Conservation (phyloP, 768 basidiomycete genomes). For the Tylopilus rubrobrunneus region DNA sequence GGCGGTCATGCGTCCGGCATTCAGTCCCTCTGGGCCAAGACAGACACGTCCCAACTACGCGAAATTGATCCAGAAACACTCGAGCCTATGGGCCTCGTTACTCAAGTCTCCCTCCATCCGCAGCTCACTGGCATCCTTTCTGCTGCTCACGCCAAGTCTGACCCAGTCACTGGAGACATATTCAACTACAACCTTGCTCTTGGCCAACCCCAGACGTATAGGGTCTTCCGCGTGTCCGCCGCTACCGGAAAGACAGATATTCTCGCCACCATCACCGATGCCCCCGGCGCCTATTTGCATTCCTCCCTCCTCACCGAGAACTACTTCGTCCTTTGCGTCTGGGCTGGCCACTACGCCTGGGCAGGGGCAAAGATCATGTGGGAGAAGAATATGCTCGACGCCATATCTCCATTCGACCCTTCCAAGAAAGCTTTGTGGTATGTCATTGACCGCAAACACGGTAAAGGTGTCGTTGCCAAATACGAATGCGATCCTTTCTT, state of each 20-base stretch:
- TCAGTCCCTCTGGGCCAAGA: constrained; percentile 30
- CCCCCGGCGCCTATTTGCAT: constrained; percentile 38
- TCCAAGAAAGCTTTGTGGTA: constrained; percentile 33
- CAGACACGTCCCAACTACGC: constrained; percentile 28
- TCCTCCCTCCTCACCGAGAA: constrained; percentile 36
- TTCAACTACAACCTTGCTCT: constrained; percentile 35
- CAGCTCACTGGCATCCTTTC: constrained; percentile 32
- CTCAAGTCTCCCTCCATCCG: constrained; percentile 30
- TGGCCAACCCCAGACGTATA: constrained; percentile 28
- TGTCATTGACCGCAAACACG: constrained; percentile 35
- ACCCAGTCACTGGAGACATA: constrained; percentile 32
- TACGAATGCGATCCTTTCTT: constrained; percentile 38
- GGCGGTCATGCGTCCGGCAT: constrained; percentile 25
- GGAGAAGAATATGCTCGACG: constrained; percentile 32
- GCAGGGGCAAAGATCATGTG: constrained; percentile 27
- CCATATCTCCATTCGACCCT: constrained; percentile 31
- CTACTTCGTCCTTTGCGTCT: constrained; percentile 35
- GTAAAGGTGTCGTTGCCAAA: constrained; percentile 34
- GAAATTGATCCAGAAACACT: constrained; percentile 36
- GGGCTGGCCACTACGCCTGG: constrained; percentile 30
- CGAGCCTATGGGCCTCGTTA: constrained; percentile 30
- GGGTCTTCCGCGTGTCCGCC: constrained; percentile 34
- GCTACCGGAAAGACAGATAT: constrained; percentile 31
- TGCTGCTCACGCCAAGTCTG: constrained; percentile 37
- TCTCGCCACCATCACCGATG: constrained; percentile 35